phyloP scores from a whole-genome alignment of 2,329 filamentous ascomycete species.

The Arthrobotrys iridis region DNA sequence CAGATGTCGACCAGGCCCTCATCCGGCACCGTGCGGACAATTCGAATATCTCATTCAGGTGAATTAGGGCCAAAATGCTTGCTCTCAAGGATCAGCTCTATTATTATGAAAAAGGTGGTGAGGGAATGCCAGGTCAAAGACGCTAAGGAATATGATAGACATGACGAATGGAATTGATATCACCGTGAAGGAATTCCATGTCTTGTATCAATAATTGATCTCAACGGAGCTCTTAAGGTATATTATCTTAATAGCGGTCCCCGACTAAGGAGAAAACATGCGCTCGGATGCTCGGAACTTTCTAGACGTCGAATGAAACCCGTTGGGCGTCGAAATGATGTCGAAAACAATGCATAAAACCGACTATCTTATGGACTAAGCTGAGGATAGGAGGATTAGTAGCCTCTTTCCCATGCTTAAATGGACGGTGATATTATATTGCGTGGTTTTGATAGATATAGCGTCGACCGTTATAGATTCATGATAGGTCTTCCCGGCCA shows the following conservation, averaged over 20 bases:
- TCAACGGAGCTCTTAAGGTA: background rate
- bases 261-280: background rate
- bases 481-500: background rate
- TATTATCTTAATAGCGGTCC: background rate
- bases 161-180: background rate
- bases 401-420: background rate
- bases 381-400: background rate
- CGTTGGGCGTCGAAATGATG: background rate
- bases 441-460: background rate
- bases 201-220: background rate
- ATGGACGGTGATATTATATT: background rate
- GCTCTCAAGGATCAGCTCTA: background rate
- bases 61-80: background rate
- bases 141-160: background rate
- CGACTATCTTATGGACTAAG: background rate
- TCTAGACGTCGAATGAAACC: slow-evolving; percentile 2
- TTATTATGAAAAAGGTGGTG: background rate
- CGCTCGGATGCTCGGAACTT: slow-evolving; percentile 5
- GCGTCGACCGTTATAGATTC: background rate
- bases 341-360: background rate
- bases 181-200: background rate
- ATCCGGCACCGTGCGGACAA: background rate
- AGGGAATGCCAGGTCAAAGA: background rate
- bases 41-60: background rate
- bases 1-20: background rate